A percentile compares a stretch with the other conserved stretches of the same genome.
Evolutionary conservation across 176 grass and related monocot genomes (phyloP).

Genomic region (Phyllostachys edulis): DNA sequence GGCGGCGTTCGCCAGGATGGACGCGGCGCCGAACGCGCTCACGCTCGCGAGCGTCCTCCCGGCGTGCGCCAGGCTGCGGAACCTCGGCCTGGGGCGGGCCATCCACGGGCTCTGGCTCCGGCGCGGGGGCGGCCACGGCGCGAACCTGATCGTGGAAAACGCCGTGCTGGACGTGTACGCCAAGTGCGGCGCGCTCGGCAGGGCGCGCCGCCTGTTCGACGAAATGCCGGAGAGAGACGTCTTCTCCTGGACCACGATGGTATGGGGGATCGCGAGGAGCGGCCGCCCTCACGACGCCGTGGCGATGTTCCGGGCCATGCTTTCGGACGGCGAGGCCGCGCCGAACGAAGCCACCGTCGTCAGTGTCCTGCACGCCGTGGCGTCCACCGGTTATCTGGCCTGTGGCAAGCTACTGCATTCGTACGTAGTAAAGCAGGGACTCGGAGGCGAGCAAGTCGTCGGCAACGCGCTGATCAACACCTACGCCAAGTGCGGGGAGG

Average conservation of each 20-base stretch:
- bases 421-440: slow-evolving; percentile 30
- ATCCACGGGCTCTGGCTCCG: slow-evolving; percentile 48
- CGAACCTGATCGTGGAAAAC: slow-evolving; percentile 52
- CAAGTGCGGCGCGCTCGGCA: slow-evolving; percentile 34
- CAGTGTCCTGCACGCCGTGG: slow-evolving; percentile 41
- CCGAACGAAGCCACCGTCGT: slow-evolving; percentile 50
- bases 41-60: slow-evolving; percentile 60
- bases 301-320: slow-evolving; percentile 34
- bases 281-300: slow-evolving; percentile 37
- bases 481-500: slow-evolving; percentile 53
- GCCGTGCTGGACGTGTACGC: slow-evolving; percentile 47
- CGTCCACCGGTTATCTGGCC: slow-evolving; percentile 22
- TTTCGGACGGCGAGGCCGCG: not conserved
- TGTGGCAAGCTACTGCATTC: slow-evolving; percentile 38
- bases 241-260: slow-evolving; percentile 49
- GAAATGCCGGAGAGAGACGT: slow-evolving; percentile 52
- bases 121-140: slow-evolving; percentile 20
- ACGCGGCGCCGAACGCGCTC: slow-evolving; percentile 40
- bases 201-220: slow-evolving; percentile 46
- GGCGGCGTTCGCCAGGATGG: slow-evolving; percentile 42
- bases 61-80: slow-evolving; percentile 43
- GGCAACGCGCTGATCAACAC: slow-evolving; percentile 54
- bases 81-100: slow-evolving; percentile 21
- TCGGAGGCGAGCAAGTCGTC: slow-evolving; percentile 17
- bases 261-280: slow-evolving; percentile 40